phyloP scores from a whole-genome alignment of 208 protist species.

The Leishmania major region DNA sequence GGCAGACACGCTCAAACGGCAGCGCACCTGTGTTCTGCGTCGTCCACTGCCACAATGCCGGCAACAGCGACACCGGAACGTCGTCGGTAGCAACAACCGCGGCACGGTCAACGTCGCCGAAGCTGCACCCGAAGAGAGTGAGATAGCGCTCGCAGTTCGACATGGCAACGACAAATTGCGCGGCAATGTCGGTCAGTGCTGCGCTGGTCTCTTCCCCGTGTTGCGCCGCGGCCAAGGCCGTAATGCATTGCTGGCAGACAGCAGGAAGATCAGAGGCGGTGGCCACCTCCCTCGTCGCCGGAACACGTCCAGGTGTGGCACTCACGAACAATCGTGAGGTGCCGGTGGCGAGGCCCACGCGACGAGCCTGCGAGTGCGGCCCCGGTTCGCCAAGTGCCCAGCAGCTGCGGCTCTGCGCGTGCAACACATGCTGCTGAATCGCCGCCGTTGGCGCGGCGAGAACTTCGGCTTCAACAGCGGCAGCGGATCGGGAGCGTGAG shows the following conservation, averaged over 20 bases:
- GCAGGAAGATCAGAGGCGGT: conserved; percentile 28
- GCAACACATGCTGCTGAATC: conserved; percentile 45
- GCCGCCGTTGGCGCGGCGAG: conserved; percentile 17
- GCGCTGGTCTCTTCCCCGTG: neutral
- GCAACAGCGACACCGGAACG: conserved; percentile 27
- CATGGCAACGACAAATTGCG: conserved; percentile 65
- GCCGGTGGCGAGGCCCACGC: conserved; percentile 4
- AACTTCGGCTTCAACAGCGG: conserved; percentile 16
- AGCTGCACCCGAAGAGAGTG: conserved; percentile 15
- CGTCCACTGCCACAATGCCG: conserved; percentile 46
- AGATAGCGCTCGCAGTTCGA: conserved; percentile 66
- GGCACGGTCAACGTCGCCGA: conserved; percentile 30
- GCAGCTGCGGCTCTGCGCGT: conserved; percentile 91
- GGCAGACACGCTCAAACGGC: conserved; percentile 6
- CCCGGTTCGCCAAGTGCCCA: conserved; percentile 90
- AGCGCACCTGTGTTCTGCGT: conserved; percentile 13
- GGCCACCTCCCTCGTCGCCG: conserved; percentile 40
- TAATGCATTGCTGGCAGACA: neutral
- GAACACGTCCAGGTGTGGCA: conserved; percentile 46
- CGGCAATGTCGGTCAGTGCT: conserved; percentile 25
- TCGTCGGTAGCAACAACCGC: conserved; percentile 24
- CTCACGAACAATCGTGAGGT: conserved; percentile 26
- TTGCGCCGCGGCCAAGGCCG: neutral
- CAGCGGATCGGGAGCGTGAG: neutral
- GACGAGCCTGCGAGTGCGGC: conserved; percentile 83